These are phyloP conservation scores for Penicillium olsonii DNA, from an alignment of 2,329 filamentous ascomycete species.

Conservation along the genomic window DNA sequence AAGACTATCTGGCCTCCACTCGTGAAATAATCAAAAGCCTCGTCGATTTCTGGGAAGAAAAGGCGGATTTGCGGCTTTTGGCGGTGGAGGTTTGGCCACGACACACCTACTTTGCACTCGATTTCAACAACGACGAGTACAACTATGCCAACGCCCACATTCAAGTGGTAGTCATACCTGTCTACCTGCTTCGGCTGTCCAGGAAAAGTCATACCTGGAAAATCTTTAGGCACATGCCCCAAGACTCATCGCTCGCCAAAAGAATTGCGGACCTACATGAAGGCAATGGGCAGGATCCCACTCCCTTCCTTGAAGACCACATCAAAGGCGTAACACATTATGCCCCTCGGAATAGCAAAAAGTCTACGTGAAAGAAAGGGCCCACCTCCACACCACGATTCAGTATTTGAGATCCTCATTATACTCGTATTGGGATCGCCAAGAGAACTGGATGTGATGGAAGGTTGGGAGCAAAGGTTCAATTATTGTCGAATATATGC, in stretches of 20 bases:
- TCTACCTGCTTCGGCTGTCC: slow-evolving; percentile 6
- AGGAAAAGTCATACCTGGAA: slow-evolving; percentile 1
- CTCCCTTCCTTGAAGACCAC: slow-evolving; percentile 7
- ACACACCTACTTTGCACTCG: slow-evolving; percentile 1
- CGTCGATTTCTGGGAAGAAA: neutral
- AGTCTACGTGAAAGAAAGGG: neutral
- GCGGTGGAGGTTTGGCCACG: slow-evolving; percentile 1
- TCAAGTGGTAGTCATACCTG: slow-evolving; percentile 5
- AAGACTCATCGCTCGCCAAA: neutral
- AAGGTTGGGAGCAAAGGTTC: too few species aligned
- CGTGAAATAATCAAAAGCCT: neutral
- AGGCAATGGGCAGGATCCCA: slow-evolving; percentile 2
- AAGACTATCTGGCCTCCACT: slow-evolving; percentile 1
- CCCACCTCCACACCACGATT: neutral
- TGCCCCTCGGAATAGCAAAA: neutral
- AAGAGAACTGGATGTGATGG: too few species aligned
- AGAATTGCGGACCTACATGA: slow-evolving; percentile 5
- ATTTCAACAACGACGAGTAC: slow-evolving; percentile 4
- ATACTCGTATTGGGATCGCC: too few species aligned
- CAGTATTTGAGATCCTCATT: too few species aligned
- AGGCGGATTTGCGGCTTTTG: neutral
- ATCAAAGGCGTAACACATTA: slow-evolving; percentile 3
- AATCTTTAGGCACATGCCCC: slow-evolving; percentile 1
- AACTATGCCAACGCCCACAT: slow-evolving; percentile 2
- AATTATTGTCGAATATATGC: too few species aligned